phyloP scores from a whole-genome alignment of 179 eudicot species.

The Heliamphora pulchella region DNA sequence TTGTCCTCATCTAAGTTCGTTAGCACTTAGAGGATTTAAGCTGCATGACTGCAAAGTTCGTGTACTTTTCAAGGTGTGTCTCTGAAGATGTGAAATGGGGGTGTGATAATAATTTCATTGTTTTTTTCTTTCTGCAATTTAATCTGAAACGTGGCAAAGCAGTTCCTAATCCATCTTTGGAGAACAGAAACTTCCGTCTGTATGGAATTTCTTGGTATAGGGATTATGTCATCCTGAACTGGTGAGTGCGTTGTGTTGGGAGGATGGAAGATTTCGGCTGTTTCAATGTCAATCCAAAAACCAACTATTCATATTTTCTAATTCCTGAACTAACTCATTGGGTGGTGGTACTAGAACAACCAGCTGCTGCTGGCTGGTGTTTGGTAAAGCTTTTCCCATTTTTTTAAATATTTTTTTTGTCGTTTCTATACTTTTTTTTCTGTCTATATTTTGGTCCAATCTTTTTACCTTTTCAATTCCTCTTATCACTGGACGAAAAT shows the following conservation, averaged over 20 bases:
- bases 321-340: not conserved
- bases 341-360: not conserved
- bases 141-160: not conserved
- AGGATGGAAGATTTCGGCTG: not conserved
- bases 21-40: constrained; percentile 56
- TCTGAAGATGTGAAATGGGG: not conserved
- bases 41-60: constrained; percentile 44
- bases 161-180: not conserved
- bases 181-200: too few species aligned
- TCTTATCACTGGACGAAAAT: too few species aligned
- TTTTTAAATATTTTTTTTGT: too few species aligned
- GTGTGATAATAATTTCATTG: not conserved
- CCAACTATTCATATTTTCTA: not conserved
- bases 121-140: not conserved
- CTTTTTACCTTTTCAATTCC: too few species aligned
- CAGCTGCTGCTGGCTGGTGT: too few species aligned
- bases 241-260: not conserved
- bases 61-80: constrained; percentile 44
- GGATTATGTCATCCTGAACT: not conserved
- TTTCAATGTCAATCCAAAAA: not conserved
- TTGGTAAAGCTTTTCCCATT: too few species aligned
- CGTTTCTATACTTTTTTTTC: too few species aligned
- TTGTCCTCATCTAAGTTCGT: constrained; percentile 42
- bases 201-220: not conserved
- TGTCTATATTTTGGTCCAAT: too few species aligned